Conservation (phyloP, 441 rosid species). For the Iberis amara region DNA sequence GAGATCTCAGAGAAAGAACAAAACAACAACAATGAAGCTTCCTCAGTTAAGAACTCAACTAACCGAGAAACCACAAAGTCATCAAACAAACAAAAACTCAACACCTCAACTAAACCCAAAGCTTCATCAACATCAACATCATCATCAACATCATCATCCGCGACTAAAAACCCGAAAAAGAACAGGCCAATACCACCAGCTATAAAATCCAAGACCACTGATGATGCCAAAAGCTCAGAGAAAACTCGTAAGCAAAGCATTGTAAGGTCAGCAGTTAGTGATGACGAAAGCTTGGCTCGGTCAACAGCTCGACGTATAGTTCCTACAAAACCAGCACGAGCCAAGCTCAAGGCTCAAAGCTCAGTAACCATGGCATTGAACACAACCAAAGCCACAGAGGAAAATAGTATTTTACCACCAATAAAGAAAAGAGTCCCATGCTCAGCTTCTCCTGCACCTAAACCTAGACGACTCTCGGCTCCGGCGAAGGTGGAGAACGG, state of each 20-base stretch:
- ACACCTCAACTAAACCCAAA: constrained; percentile 29
- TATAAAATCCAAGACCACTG: constrained; percentile 49
- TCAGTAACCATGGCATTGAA: constrained; percentile 32
- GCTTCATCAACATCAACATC: constrained; percentile 37
- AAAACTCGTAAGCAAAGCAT: constrained; percentile 45
- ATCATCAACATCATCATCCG: constrained; percentile 26
- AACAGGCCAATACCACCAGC: constrained; percentile 39
- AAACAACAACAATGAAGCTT: constrained; percentile 38
- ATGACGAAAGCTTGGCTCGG: constrained; percentile 59
- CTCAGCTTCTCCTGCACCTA: constrained; percentile 54
- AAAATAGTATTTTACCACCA: constrained; percentile 31
- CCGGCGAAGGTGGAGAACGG: constrained; percentile 56
- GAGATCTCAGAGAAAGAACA: constrained; percentile 46
- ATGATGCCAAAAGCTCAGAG: constrained; percentile 54
- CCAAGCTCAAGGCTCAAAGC: constrained; percentile 47
- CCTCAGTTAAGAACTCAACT: constrained; percentile 42
- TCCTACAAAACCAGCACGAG: constrained; percentile 44
- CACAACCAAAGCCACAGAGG: constrained; percentile 30
- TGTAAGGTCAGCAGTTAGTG: constrained; percentile 53
- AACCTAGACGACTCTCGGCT: constrained; percentile 52
- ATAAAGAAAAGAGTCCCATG: constrained; percentile 56
- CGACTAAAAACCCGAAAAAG: constrained; percentile 36
- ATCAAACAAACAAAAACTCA: constrained; percentile 62
- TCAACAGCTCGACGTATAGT: constrained; percentile 46
- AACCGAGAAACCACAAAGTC: constrained; percentile 56